A percentile compares a stretch with the other conserved stretches of the same genome.
These are phyloP conservation scores for Filosporella fistucella DNA, from an alignment of 495 filamentous ascomycete species.

Conservation along the genomic window DNA sequence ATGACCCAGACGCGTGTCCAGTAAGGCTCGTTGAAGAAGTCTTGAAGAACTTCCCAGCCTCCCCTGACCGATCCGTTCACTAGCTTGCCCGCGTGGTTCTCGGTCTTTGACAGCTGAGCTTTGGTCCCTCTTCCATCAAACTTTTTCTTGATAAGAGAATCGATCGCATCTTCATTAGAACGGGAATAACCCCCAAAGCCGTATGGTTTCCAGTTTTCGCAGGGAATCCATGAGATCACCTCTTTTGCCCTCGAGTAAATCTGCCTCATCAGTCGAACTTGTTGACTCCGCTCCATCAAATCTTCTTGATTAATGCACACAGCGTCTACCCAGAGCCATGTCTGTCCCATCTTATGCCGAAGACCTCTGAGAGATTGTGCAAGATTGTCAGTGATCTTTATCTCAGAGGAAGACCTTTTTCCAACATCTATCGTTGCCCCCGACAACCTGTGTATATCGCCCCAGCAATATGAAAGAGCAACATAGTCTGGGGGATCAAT, in stretches of 20 bases:
- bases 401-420: not conserved
- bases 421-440: no score
- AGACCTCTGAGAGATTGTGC: constrained; percentile 11
- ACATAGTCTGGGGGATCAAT: not conserved
- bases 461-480: constrained; percentile 7
- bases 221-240: not conserved
- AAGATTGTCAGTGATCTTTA: constrained; percentile 22
- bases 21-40: constrained; percentile 1
- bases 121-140: no score
- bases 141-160: no score
- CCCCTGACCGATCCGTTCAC: no score
- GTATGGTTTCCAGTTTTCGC: no score
- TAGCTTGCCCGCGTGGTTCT: no score
- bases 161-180: no score
- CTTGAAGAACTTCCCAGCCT: no score
- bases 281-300: constrained; percentile 16
- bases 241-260: constrained; percentile 18
- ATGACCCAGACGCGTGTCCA: constrained; percentile 1
- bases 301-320: constrained; percentile 29
- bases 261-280: constrained; percentile 23
- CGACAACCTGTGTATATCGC: no score
- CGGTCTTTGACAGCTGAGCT: no score
- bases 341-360: no score
- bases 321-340: constrained; percentile 27
- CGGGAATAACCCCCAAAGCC: no score